Conservation (phyloP, 139 green algal species). For the Haematococcus sp. region DNA sequence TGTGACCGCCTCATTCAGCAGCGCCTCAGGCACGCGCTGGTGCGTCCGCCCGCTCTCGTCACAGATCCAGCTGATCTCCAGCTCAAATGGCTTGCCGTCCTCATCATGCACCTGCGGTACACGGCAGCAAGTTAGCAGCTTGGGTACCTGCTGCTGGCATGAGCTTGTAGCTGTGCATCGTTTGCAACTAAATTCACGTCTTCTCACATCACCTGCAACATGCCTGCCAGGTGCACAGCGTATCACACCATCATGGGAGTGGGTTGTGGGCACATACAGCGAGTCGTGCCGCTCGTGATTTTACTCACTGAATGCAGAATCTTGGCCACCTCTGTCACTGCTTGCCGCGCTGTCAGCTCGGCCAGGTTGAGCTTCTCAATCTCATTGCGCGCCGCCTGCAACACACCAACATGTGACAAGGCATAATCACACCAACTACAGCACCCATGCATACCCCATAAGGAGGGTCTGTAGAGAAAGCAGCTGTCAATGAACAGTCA, state of each 20-base stretch:
- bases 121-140: background rate
- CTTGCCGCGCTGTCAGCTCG: constrained; percentile 80
- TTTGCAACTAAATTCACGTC: too few species aligned
- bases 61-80: constrained; percentile 97
- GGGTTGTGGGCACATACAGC: too few species aligned
- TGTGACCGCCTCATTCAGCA: constrained; percentile 67
- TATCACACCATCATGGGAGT: too few species aligned
- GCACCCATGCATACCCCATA: too few species aligned
- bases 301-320: constrained; percentile 49
- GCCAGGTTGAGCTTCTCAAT: constrained; percentile 96
- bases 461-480: too few species aligned
- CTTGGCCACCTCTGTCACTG: constrained; percentile 87
- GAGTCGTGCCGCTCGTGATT: background rate
- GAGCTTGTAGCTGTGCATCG: too few species aligned
- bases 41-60: constrained; percentile 81
- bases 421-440: too few species aligned
- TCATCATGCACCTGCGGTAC: constrained; percentile 89
- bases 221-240: too few species aligned
- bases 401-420: too few species aligned
- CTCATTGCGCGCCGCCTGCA: constrained; percentile 93
- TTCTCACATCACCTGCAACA: too few species aligned
- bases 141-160: too few species aligned
- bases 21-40: constrained; percentile 71
- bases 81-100: constrained; percentile 95
- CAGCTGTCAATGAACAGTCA: too few species aligned